Evolutionary conservation across 305 asterid genomes (phyloP).

Genomic region (Fraxinus baroniana): DNA sequence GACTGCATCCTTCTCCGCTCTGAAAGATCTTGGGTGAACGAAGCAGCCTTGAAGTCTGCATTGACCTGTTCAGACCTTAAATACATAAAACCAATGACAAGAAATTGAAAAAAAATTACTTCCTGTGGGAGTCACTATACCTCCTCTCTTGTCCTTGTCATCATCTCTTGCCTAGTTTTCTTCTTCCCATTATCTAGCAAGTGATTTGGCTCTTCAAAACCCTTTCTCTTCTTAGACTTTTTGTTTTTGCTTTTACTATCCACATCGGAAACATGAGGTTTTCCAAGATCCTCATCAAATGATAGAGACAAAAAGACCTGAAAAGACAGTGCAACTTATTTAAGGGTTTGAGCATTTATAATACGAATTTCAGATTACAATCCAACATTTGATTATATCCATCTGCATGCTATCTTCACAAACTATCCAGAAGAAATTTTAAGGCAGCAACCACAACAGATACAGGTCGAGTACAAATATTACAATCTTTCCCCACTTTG

Average conservation of each 20-base stretch:
- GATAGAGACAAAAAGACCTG: conserved; percentile 72
- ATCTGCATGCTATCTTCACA: not conserved
- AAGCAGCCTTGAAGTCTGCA: conserved; percentile 79
- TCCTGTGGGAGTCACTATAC: conserved; percentile 34
- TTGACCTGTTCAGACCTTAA: conserved; percentile 55
- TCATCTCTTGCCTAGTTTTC: conserved; percentile 56
- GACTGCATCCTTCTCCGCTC: conserved; percentile 83
- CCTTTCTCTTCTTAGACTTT: conserved; percentile 60
- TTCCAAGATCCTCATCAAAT: conserved; percentile 88
- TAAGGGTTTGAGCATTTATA: not conserved
- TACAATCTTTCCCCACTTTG: not conserved
- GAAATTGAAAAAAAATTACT: conserved; percentile 4
- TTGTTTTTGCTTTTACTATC: conserved; percentile 53
- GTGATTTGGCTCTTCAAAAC: conserved; percentile 55
- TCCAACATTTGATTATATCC: not conserved
- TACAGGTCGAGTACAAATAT: not conserved
- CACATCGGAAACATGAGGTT: conserved; percentile 44
- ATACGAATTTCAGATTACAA: not conserved
- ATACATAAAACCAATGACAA: conserved; percentile 15
- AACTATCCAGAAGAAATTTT: not conserved
- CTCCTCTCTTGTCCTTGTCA: conserved; percentile 82
- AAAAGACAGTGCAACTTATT: not conserved
- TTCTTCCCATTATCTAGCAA: conserved; percentile 62
- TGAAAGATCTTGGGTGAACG: conserved; percentile 70
- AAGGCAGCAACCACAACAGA: not conserved